Base-by-base conservation (phyloP, 2,329 filamentous ascomycete species). In the Colletotrichum plurivorum region DNA sequence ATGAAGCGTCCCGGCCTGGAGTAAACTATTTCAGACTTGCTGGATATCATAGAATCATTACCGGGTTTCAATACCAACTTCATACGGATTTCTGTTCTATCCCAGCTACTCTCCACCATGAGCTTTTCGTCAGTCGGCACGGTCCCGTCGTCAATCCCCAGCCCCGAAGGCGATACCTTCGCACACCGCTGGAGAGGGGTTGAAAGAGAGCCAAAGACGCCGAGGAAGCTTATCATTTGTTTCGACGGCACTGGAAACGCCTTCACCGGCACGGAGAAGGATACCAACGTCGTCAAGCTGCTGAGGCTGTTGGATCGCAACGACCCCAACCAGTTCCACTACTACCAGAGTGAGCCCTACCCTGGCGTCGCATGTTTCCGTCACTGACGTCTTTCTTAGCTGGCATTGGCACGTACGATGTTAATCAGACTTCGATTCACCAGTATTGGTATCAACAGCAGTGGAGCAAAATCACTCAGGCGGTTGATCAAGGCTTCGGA, bases 201-300 rank as follows among this genome's bases (percentile, higher is more conserved):
- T 8, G 45, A 49, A n/a, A 5, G 46, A 12, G 18, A 22, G 36
- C 20, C 48, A 20, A 46, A 18, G 59, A 27, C n/a, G 15, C n/a
- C 49, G 4, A 80, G 78, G 72, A 84, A 83, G 68, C 79, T 85
- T 18, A 74, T 85, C 3, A 76, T 86, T 13, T 86, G 82, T 74
- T 85, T 86, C 60, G 84, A 86, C 67, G 84, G 84, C 55, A 85
- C 84, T 3, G 84, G 84, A 13, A 85, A 84, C 64, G 78, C 77
- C 0, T 85, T 84, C 69, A 82, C 74, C 25, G 83, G 83, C 8
- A 80, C 81, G 41, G 81, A 83, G 65, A 77, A 80, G 4, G 85
- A 88, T 72, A 87, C 84, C n/a, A 88, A 88, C 64, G 84, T 88
- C 2, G 82, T 88, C 61, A 88, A 87, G 73, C 77, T 88, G 8